Conservation (phyloP, 192 early-diverging fungal genomes). For the Coemansia sp. region DNA sequence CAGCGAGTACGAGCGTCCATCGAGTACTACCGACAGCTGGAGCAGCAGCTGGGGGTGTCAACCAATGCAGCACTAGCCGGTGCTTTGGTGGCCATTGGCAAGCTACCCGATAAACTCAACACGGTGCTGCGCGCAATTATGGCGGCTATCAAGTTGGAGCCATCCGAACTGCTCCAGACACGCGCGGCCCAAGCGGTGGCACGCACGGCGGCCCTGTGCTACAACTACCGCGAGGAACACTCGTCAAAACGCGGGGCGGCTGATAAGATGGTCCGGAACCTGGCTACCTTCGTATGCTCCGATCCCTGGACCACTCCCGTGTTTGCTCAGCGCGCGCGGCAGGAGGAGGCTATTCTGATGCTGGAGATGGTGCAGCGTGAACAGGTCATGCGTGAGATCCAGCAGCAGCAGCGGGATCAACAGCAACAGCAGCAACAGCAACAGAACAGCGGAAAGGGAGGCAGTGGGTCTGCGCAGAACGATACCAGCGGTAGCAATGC, state of each 20-base stretch:
- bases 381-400: conserved; percentile 16
- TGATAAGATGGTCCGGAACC: conserved; percentile 88
- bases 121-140: conserved; percentile 84
- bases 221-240: conserved; percentile 1
- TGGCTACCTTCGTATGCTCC: conserved; percentile 80
- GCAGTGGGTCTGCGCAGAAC: background rate
- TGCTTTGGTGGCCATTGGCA: conserved; percentile 76
- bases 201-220: conserved; percentile 43
- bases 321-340: conserved; percentile 45
- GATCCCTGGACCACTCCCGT: conserved; percentile 76
- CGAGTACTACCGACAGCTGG: conserved; percentile 65
- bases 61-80: conserved; percentile 68
- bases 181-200: conserved; percentile 60
- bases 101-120: conserved; percentile 79
- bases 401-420: conserved; percentile 3
- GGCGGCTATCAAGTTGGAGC: conserved; percentile 76
- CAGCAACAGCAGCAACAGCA: background rate
- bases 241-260: conserved; percentile 52
- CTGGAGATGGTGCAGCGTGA: conserved; percentile 49
- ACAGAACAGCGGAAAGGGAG: background rate
- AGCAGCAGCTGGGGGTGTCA: conserved; percentile 65
- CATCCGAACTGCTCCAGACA: conserved; percentile 57
- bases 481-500: conserved; percentile 15
- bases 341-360: conserved; percentile 37
- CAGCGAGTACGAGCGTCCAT: conserved; percentile 65